phyloP scores from a whole-genome alignment of 805 yeast genomes.

The Wickerhamiella alocasiicola region DNA sequence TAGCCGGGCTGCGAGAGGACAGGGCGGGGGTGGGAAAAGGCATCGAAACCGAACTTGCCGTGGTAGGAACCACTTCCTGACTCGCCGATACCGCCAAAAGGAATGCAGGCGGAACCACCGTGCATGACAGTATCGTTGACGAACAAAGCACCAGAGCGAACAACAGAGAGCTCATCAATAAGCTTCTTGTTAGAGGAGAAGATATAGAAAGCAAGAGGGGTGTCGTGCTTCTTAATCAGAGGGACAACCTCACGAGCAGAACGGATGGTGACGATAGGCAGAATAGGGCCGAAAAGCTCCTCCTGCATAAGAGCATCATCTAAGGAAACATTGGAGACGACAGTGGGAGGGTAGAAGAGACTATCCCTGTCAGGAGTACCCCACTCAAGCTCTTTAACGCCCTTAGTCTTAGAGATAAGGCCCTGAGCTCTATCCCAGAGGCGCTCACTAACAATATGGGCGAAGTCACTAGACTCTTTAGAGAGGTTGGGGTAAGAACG shows the following conservation, averaged over 20 bases:
- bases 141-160: slow-evolving; percentile 62
- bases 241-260: slow-evolving; percentile 24
- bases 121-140: slow-evolving; percentile 66
- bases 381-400: slow-evolving; percentile 21
- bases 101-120: slow-evolving; percentile 52
- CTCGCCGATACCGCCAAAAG: slow-evolving; percentile 84
- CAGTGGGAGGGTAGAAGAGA: slow-evolving; percentile 57
- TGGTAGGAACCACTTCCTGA: slow-evolving; percentile 82
- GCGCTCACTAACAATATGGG: slow-evolving; percentile 49
- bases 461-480: slow-evolving; percentile 31
- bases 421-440: slow-evolving; percentile 38
- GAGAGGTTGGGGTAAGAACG: slow-evolving; percentile 36
- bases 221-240: slow-evolving; percentile 39
- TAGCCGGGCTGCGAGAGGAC: slow-evolving; percentile 51
- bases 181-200: slow-evolving; percentile 41
- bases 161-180: slow-evolving; percentile 36
- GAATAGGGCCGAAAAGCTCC: slow-evolving; percentile 76
- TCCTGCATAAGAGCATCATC: slow-evolving; percentile 59
- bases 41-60: slow-evolving; percentile 52
- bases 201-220: slow-evolving; percentile 72
- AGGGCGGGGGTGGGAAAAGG: slow-evolving; percentile 70
- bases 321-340: slow-evolving; percentile 51
- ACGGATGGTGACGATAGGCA: slow-evolving; percentile 54
- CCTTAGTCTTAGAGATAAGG: slow-evolving; percentile 30
- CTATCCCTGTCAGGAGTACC: slow-evolving; percentile 28